Percentiles rank a stretch among this genome's conserved stretches.
phyloP scores from a whole-genome alignment of 2,329 filamentous ascomycete species.

The Aspergillus ibericus region DNA sequence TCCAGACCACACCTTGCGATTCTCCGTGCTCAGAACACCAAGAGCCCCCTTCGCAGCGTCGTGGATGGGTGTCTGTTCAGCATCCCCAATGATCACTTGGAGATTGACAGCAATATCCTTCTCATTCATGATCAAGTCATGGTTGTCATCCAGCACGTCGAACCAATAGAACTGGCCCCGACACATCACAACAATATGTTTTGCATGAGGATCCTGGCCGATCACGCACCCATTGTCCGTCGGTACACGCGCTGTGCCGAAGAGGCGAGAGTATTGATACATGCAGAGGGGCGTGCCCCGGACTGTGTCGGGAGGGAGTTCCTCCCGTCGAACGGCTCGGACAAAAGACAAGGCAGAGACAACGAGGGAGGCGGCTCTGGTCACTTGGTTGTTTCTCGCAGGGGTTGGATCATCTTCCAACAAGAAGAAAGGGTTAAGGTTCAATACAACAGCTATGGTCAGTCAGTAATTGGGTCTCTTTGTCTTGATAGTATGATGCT shows the following conservation, averaged over 20 bases:
- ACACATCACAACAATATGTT: slow-evolving; percentile 89
- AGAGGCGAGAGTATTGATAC: slow-evolving; percentile 96
- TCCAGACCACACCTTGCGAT: slow-evolving; percentile 93
- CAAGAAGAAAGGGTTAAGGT: slow-evolving; percentile 96
- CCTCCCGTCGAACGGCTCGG: slow-evolving; percentile 86
- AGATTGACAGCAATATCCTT: slow-evolving; percentile 89
- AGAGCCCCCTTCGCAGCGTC: slow-evolving; percentile 94
- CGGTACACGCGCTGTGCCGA: slow-evolving; percentile 90
- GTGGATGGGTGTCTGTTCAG: slow-evolving; percentile 82
- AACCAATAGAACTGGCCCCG: slow-evolving; percentile 99
- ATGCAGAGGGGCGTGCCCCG: slow-evolving; percentile 87
- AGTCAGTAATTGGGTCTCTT: slow-evolving; percentile 11
- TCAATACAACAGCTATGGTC: slow-evolving; percentile 74
- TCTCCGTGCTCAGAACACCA: slow-evolving; percentile 92
- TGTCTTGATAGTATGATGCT: slow-evolving; percentile 2
- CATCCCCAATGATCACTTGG: slow-evolving; percentile 88
- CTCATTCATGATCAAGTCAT: slow-evolving; percentile 95
- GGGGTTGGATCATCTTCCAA: slow-evolving; percentile 97
- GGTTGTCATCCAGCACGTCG: slow-evolving; percentile 91
- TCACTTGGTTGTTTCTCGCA: slow-evolving; percentile 94
- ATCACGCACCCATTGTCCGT: slow-evolving; percentile 95
- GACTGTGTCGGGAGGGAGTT: slow-evolving; percentile 83
- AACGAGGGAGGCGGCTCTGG: slow-evolving; percentile 85
- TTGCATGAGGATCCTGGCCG: slow-evolving; percentile 88
- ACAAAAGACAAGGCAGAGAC: slow-evolving; percentile 91